These are phyloP conservation scores for Castanea mollissima DNA, from an alignment of 306 rosid genomes.

Conservation along the genomic window DNA sequence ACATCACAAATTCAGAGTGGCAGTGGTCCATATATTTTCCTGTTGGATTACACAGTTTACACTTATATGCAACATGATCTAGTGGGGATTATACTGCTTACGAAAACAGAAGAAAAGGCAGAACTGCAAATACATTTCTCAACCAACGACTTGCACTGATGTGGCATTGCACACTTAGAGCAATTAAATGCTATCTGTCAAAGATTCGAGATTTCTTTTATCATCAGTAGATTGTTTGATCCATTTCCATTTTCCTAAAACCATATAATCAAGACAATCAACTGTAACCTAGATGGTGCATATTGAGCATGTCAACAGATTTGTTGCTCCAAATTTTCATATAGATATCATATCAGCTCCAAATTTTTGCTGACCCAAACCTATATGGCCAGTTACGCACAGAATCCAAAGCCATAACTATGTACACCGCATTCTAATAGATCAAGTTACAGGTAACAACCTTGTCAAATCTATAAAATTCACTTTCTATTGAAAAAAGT, in stretches of 20 bases:
- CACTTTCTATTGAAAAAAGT: neutral
- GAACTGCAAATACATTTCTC: neutral
- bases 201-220: neutral
- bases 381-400: neutral
- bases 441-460: neutral
- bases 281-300: neutral
- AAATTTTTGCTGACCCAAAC: neutral
- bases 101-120: neutral
- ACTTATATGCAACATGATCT: neutral
- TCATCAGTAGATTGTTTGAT: neutral
- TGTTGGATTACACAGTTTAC: neutral
- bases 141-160: neutral
- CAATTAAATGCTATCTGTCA: neutral
- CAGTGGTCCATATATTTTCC: neutral
- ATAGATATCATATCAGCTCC: too few species aligned
- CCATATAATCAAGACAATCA: neutral
- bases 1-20: neutral
- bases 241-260: neutral
- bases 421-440: neutral
- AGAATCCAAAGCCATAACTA: neutral
- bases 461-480: neutral
- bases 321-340: neutral
- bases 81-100: neutral
- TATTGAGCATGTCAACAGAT: too few species aligned
- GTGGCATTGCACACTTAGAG: neutral